phyloP scores from a whole-genome alignment of 345 rosid genomes.

The Aquilaria sinensis region DNA sequence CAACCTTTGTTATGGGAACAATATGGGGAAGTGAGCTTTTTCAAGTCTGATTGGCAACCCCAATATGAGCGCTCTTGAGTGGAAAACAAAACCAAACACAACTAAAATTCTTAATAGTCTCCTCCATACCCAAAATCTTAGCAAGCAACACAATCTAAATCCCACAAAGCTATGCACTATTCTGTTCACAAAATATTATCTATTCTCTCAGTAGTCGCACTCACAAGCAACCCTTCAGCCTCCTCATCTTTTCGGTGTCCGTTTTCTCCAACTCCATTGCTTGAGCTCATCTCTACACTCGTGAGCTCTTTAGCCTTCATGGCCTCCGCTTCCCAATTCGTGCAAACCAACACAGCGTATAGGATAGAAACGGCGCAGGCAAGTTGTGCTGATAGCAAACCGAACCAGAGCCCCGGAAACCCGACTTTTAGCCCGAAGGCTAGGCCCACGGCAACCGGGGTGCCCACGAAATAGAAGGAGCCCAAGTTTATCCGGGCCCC shows the following conservation, averaged over 20 bases:
- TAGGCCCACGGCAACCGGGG: conserved; percentile 83
- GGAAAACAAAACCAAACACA: not conserved
- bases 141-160: conserved; percentile 8
- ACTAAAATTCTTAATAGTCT: conserved; percentile 5
- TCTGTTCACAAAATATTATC: conserved; percentile 21
- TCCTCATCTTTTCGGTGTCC: conserved; percentile 28
- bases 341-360: conserved; percentile 48
- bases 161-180: conserved; percentile 16
- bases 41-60: conserved; percentile 1
- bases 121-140: conserved; percentile 7
- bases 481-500: conserved; percentile 83
- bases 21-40: conserved; percentile 11
- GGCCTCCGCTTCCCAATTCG: conserved; percentile 92
- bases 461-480: conserved; percentile 90
- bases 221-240: conserved; percentile 28
- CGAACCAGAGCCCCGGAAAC: conserved; percentile 91
- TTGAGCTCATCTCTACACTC: conserved; percentile 32
- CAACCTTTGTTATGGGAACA: conserved; percentile 2
- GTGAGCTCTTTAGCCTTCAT: conserved; percentile 55
- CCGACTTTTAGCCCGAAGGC: conserved; percentile 74
- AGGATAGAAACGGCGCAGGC: conserved; percentile 73
- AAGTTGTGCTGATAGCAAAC: conserved; percentile 79
- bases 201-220: conserved; percentile 27
- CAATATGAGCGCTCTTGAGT: conserved; percentile 4
- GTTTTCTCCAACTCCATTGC: conserved; percentile 1